Conservation (phyloP, 2,329 filamentous ascomycete genomes). For the Exophiala spinifera region DNA sequence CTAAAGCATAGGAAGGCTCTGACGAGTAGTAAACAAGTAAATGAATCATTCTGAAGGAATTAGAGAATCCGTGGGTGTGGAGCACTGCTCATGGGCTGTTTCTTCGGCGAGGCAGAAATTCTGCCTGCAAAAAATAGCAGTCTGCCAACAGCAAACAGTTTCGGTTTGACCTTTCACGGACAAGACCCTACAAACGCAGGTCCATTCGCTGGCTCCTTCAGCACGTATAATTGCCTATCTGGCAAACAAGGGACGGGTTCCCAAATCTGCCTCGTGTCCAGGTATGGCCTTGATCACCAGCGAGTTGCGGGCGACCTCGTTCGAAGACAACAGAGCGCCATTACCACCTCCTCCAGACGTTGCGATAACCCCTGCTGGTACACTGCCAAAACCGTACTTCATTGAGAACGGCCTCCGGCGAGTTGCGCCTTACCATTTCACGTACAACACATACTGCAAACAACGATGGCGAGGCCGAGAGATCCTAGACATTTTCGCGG, state of each 20-base stretch:
- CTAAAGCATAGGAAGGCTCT: too few species aligned
- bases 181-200: not conserved
- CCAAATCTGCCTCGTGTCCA: conserved; percentile 23
- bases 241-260: conserved; percentile 36
- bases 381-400: conserved; percentile 71
- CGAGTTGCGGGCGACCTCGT: conserved; percentile 18
- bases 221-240: conserved; percentile 40
- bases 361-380: conserved; percentile 34
- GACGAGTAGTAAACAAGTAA: not conserved
- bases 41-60: not conserved
- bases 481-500: conserved; percentile 81
- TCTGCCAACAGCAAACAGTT: too few species aligned
- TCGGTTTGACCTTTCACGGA: not conserved
- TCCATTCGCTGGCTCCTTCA: conserved; percentile 31
- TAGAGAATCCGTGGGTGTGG: not conserved
- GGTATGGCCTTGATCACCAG: conserved; percentile 38
- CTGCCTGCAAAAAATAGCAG: not conserved
- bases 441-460: conserved; percentile 94
- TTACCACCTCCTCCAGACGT: conserved; percentile 22
- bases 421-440: conserved; percentile 83
- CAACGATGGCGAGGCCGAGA: conserved; percentile 82
- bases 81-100: not conserved
- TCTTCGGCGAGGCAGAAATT: not conserved
- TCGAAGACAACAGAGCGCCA: conserved; percentile 21
- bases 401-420: conserved; percentile 79